phyloP scores from a whole-genome alignment of 1,139 yeast genomes.

The Wickerhamomyces sp. region DNA sequence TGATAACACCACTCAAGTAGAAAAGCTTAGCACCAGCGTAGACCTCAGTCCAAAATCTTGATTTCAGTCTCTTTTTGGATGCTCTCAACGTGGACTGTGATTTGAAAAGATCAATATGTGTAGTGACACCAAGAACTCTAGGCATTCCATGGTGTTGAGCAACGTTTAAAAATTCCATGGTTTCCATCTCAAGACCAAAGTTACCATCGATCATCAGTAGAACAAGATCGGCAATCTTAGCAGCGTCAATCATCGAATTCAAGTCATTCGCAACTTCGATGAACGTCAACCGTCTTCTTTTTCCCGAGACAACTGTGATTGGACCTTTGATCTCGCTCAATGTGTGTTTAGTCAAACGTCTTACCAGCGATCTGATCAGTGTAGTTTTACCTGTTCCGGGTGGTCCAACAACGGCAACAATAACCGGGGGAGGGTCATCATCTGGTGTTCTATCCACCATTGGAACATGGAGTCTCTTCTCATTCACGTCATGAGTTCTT shows the following conservation, averaged over 20 bases:
- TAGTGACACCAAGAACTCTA: conserved; percentile 89
- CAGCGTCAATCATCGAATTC: conserved; percentile 94
- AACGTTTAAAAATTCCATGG: conserved; percentile 95
- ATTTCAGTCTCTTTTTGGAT: conserved; percentile 86
- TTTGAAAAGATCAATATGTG: conserved; percentile 92
- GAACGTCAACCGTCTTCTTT: conserved; percentile 86
- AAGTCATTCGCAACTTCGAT: conserved; percentile 91
- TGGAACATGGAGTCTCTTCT: conserved; percentile 88
- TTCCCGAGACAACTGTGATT: conserved; percentile 95
- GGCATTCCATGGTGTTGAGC: conserved; percentile 99
- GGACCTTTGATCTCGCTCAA: conserved; percentile 90
- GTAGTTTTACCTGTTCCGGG: conserved; percentile 99
- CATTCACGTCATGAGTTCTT: conserved; percentile 81
- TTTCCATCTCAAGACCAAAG: conserved; percentile 98
- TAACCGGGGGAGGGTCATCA: conserved; percentile 94
- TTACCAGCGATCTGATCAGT: conserved; percentile 79
- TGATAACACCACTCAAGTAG: conserved; percentile 90
- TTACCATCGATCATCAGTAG: conserved; percentile 90
- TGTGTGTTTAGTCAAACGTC: conserved; percentile 86
- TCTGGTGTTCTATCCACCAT: conserved; percentile 98
- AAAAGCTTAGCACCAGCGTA: conserved; percentile 97
- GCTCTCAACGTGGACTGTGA: conserved; percentile 86
- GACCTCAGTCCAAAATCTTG: conserved; percentile 98
- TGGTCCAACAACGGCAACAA: conserved; percentile 97
- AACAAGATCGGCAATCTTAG: conserved; percentile 92